Percentiles rank a stretch among this genome's conserved stretches.
Conservation (phyloP, 2,329 filamentous ascomycete genomes). For the Fusarium fracticaudum region DNA sequence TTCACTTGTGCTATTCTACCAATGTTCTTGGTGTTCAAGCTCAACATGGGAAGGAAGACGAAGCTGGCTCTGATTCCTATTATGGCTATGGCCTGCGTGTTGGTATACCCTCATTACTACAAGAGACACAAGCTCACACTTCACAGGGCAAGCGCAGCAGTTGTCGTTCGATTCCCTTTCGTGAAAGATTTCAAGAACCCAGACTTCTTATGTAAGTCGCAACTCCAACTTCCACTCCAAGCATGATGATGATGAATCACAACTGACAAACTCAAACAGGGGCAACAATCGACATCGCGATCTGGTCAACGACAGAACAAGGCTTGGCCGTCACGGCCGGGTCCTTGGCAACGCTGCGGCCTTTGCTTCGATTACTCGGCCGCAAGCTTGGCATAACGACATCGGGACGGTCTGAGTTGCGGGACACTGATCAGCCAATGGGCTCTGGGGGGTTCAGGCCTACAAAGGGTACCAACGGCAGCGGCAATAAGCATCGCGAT, state of each 20-base stretch:
- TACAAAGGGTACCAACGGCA: constrained; percentile 13
- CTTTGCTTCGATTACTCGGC: constrained; percentile 50
- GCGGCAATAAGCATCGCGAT: constrained; percentile 24
- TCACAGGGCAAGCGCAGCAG: constrained; percentile 55
- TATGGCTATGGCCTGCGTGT: constrained; percentile 65
- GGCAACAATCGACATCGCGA: constrained; percentile 55
- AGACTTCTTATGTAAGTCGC: constrained; percentile 56
- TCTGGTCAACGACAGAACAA: constrained; percentile 60
- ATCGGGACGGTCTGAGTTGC: constrained; percentile 31
- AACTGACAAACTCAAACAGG: constrained; percentile 32
- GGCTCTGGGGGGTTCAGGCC: constrained; percentile 9
- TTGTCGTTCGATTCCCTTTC: constrained; percentile 54
- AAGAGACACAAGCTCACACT: constrained; percentile 17
- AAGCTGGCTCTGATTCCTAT: constrained; percentile 63
- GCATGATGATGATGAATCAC: neutral
- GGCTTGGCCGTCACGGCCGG: constrained; percentile 60
- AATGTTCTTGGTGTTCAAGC: constrained; percentile 62
- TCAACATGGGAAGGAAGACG: constrained; percentile 63
- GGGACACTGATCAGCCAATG: constrained; percentile 24
- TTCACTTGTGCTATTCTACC: constrained; percentile 63
- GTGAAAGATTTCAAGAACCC: constrained; percentile 50
- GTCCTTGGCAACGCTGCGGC: constrained; percentile 58
- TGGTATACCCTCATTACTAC: constrained; percentile 27
- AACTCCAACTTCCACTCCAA: neutral
- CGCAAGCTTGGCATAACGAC: constrained; percentile 45